These are phyloP conservation scores for Fonsecaea nubica DNA, from an alignment of 2,329 filamentous ascomycete species.

Conservation along the genomic window DNA sequence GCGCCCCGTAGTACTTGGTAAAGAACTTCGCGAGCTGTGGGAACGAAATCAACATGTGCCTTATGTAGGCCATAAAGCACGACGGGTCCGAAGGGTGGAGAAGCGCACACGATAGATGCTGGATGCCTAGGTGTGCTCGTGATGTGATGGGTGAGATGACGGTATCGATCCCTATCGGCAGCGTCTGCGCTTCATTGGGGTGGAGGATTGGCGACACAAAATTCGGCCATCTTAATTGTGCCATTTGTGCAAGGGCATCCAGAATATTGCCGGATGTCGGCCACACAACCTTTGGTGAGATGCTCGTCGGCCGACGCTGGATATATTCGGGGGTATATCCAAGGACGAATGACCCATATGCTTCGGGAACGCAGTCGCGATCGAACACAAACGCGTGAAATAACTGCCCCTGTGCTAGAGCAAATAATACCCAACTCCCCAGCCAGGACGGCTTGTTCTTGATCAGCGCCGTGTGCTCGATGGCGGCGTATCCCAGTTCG, in stretches of 20 bases:
- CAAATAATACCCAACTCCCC: conserved; percentile 82
- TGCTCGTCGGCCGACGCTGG: conserved; percentile 71
- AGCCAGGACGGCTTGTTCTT: conserved; percentile 79
- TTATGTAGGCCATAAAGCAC: conserved; percentile 83
- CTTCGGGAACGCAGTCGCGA: conserved; percentile 71
- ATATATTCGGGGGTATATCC: conserved; percentile 79
- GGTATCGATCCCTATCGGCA: conserved; percentile 69
- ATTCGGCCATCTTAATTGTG: conserved; percentile 81
- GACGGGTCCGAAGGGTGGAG: conserved; percentile 88
- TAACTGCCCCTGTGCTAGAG: conserved; percentile 75
- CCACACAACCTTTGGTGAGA: conserved; percentile 73
- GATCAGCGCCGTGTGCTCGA: conserved; percentile 74
- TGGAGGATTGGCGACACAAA: conserved; percentile 88
- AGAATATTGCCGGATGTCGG: conserved; percentile 77
- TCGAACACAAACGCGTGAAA: conserved; percentile 79
- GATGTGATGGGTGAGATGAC: conserved; percentile 78
- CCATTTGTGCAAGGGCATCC: conserved; percentile 81
- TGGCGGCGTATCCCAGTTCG: conserved; percentile 84
- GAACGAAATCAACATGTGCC: conserved; percentile 85
- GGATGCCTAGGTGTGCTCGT: conserved; percentile 84
- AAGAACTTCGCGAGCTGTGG: conserved; percentile 79
- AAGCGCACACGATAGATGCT: conserved; percentile 79
- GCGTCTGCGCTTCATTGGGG: conserved; percentile 66
- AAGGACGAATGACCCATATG: conserved; percentile 70
- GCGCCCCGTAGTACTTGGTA: conserved; percentile 68